These are phyloP conservation scores for Cucumis variabilis DNA, from an alignment of 331 rosid species.

Conservation along the genomic window DNA sequence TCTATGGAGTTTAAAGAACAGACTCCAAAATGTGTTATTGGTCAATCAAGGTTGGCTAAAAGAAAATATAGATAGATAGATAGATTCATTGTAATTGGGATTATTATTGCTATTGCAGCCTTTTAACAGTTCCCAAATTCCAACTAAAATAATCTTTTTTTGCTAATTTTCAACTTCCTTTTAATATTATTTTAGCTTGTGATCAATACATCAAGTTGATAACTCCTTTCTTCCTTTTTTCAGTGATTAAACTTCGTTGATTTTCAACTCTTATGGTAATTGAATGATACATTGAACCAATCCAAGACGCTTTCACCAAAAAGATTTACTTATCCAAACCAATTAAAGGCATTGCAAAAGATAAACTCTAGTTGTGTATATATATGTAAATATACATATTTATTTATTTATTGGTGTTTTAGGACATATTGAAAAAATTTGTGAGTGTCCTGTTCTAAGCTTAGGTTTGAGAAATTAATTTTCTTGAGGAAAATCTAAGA, in stretches of 20 bases:
- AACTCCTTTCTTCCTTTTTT: no score
- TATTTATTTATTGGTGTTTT: no score
- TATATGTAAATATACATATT: no score
- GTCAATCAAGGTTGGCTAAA: background rate
- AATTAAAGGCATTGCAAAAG: no score
- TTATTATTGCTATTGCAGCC: background rate
- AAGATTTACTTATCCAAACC: background rate
- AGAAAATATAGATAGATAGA: no score
- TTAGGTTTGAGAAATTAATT: no score
- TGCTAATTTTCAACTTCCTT: background rate
- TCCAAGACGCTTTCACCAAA: background rate
- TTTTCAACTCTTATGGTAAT: background rate
- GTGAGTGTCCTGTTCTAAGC: no score
- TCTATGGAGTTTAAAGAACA: background rate
- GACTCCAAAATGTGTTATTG: background rate
- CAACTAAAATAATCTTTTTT: background rate
- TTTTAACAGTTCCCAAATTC: background rate
- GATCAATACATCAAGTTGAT: background rate
- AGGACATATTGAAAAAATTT: no score
- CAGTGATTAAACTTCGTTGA: no score
- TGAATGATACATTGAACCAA: background rate
- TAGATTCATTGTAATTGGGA: slow-evolving; percentile 2
- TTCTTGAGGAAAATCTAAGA: no score
- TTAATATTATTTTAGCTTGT: background rate
- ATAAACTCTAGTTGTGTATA: no score